Evolutionary conservation across 2,329 filamentous ascomycete species (phyloP), one percentile per base, ranked within the genome.

Genomic region (Fusarium newnesense): DNA sequence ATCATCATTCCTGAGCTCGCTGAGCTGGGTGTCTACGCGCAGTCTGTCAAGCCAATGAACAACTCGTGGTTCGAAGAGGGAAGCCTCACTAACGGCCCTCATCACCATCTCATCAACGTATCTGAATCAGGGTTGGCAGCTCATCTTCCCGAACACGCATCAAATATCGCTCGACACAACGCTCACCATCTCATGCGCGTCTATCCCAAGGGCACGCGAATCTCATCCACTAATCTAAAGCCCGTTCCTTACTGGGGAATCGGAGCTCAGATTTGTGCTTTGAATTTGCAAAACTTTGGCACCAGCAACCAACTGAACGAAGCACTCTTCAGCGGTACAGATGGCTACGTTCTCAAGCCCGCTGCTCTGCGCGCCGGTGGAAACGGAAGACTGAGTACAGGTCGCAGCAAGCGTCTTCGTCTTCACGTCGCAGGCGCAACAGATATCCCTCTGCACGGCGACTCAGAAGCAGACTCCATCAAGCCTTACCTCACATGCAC

Each of bases 281-380:
- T 93, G 59, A 93, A 93, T 81, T 91, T 90, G 88, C 91, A 93
- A 76, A 91, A 87, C 0, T 93, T 92, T 72, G 90, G 89, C 39
- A 87, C 87, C 11, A 86, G 86, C 76, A 90, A 91, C 83, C 91
- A 93, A 79, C 83, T 93, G 72, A 93, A 93, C 77, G 90, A 92
- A 75, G 91, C 91, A 0, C 83, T 93, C 1, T 93, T 93, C 79
- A 86, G 84, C 52, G 90, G 90, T 18, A 89, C 90, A 0, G 88
- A 89, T 34, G 91, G 91, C 12, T 93, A 89, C 75, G 87, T 93
- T 2, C 83, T 93, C 28, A 93, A 93, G 78, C 91, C 91, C 0
- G 85, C 86, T 1, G 84, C 87, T 3, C 83, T 93, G 2, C 88
- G 91, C 7, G 79, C 82, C 1, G 89, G 88, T 9, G 90, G 89